Conservation (phyloP, 2,329 filamentous ascomycete species). For the Pleomassaria siparia region DNA sequence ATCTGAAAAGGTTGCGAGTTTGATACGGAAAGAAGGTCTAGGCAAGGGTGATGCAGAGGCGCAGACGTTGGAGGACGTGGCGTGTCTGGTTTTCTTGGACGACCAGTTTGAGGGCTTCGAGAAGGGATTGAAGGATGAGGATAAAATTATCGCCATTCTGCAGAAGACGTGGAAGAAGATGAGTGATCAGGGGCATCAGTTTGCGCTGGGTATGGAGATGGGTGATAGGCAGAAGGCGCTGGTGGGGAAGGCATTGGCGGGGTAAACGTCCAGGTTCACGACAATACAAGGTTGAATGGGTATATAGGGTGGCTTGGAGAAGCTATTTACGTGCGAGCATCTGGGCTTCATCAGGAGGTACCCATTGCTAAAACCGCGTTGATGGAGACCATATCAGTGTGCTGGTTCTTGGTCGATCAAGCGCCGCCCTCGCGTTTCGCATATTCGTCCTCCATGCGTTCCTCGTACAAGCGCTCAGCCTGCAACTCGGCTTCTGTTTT, state of each 20-base stretch:
- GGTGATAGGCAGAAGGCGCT: constrained; percentile 30
- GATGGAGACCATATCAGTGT: neutral
- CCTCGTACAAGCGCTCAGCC: constrained; percentile 39
- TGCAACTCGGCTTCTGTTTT: constrained; percentile 36
- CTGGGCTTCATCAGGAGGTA: neutral
- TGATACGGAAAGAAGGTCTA: constrained; percentile 79
- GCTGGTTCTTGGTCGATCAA: constrained; percentile 11
- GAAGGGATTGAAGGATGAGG: constrained; percentile 69
- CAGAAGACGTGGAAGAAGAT: constrained; percentile 47
- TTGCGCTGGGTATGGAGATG: constrained; percentile 41
- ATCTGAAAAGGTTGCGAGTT: constrained; percentile 63
- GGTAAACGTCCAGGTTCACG: too few species aligned
- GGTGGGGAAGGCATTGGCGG: constrained; percentile 36
- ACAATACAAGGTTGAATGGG: too few species aligned
- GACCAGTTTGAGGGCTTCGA: constrained; percentile 84
- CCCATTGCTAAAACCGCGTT: neutral
- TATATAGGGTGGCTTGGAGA: neutral
- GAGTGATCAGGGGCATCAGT: constrained; percentile 34
- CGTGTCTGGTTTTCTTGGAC: constrained; percentile 83
- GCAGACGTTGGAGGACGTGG: constrained; percentile 80
- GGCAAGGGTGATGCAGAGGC: constrained; percentile 64
- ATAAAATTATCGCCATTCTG: constrained; percentile 65
- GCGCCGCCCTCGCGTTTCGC: constrained; percentile 43
- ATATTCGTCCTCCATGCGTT: constrained; percentile 45
- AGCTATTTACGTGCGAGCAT: neutral